Evolutionary conservation across 139 green algal species (phyloP).

Genomic region (Chlorella ohadii): DNA sequence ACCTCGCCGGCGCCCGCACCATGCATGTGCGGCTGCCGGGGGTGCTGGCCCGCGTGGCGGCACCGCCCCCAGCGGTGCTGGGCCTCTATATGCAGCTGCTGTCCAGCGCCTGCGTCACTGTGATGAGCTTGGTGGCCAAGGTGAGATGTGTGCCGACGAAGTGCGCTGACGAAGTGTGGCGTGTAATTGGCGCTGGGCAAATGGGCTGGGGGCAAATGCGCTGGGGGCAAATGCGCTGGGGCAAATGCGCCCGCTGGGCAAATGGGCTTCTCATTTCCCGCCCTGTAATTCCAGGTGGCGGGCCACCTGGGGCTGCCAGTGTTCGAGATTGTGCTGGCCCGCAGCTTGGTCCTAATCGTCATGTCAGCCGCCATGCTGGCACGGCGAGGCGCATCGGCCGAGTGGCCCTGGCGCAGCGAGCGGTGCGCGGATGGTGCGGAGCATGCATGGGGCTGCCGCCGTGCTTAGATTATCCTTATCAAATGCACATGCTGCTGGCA

Average conservation of each 20-base stretch:
- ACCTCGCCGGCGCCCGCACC: no score
- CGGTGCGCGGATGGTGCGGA: background rate
- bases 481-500: background rate
- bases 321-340: slow-evolving; percentile 34
- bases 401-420: slow-evolving; percentile 10
- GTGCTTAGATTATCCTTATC: no score
- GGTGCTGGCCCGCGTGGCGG: no score
- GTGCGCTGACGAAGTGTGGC: no score
- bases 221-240: no score
- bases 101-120: background rate
- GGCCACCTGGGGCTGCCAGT: slow-evolving; percentile 21
- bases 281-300: background rate
- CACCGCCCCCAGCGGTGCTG: background rate
- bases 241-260: no score
- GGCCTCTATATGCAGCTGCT: slow-evolving; percentile 6
- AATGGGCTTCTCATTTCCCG: no score
- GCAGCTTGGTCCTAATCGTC: slow-evolving; percentile 24
- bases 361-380: slow-evolving; percentile 17
- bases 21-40: no score
- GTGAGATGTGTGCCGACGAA: no score
- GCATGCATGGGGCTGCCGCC: no score
- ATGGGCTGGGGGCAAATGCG: no score
- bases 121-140: background rate
- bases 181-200: no score
- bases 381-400: background rate